Evolutionary conservation across 768 basidiomycete species (phyloP).

Genomic region (Tubosaeta brunneosetosa): DNA sequence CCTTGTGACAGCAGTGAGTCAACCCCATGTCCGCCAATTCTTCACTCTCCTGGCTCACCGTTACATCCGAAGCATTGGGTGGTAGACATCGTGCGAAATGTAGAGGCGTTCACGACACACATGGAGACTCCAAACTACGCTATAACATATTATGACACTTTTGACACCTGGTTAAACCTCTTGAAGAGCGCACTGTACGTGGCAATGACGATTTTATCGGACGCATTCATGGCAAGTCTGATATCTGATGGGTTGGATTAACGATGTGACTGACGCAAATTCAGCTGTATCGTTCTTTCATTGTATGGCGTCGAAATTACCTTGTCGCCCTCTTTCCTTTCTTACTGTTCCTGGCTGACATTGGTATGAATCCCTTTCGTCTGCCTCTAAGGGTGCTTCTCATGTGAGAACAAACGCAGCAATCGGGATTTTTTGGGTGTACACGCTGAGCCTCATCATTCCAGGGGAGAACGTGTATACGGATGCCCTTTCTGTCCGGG

Average conservation of each 20-base stretch:
- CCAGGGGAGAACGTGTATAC: not conserved
- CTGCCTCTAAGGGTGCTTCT: not conserved
- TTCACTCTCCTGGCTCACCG: not conserved
- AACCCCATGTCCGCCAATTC: too few species aligned
- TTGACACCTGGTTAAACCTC: not conserved
- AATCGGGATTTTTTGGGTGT: constrained; percentile 3
- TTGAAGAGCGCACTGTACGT: constrained; percentile 2
- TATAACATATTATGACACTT: not conserved
- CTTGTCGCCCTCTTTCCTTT: not conserved
- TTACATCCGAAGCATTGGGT: not conserved
- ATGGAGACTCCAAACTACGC: not conserved
- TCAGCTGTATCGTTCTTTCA: constrained; percentile 1
- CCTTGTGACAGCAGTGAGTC: not conserved
- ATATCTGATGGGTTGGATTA: not conserved
- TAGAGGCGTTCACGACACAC: constrained; percentile 1
- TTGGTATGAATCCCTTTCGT: not conserved
- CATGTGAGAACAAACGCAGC: not conserved
- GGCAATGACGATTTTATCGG: not conserved
- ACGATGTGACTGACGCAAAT: not conserved
- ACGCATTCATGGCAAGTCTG: not conserved
- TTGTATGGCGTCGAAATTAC: constrained; percentile 1
- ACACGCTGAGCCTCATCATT: not conserved
- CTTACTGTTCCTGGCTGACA: not conserved
- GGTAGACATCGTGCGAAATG: constrained; percentile 1
- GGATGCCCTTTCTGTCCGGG: not conserved